These are phyloP conservation scores for Hibiscus trionum DNA, from an alignment of 345 rosid genomes.

Conservation along the genomic window DNA sequence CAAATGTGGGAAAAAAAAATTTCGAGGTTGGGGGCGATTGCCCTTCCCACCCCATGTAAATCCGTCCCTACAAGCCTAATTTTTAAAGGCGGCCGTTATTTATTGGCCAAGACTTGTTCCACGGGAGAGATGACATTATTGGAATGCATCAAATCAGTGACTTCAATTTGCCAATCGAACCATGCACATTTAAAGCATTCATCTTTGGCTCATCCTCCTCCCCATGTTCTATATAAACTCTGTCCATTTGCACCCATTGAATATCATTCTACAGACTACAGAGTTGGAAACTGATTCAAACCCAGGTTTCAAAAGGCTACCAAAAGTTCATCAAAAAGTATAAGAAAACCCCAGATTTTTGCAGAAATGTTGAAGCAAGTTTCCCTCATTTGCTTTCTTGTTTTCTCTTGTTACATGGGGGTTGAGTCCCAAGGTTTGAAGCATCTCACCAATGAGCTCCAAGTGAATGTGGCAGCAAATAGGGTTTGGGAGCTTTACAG, in stretches of 20 bases:
- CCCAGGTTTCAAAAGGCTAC: neutral
- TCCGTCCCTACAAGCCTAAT: too few relatives aligned
- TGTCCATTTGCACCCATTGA: neutral
- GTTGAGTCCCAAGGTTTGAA: neutral
- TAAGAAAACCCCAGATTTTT: too few relatives aligned
- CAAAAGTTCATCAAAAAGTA: neutral
- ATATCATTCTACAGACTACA: too few relatives aligned
- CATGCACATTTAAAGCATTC: neutral
- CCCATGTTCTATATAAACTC: neutral
- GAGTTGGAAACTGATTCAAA: too few relatives aligned
- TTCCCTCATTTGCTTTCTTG: neutral
- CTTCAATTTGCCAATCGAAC: neutral
- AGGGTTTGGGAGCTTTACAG: neutral
- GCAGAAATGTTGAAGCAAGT: constrained; percentile 2
- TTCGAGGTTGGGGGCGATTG: too few relatives aligned
- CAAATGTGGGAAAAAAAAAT: accelerated
- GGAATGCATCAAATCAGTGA: neutral
- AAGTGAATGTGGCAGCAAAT: neutral
- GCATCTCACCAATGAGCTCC: neutral
- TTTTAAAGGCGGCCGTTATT: neutral
- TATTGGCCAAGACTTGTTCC: neutral
- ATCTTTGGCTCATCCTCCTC: neutral
- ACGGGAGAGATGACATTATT: neutral
- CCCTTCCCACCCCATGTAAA: too few relatives aligned
- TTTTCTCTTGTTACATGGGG: neutral